These are phyloP conservation scores for Reticulascus tulasneorum DNA, from an alignment of 2,329 filamentous ascomycete genomes.

Conservation along the genomic window DNA sequence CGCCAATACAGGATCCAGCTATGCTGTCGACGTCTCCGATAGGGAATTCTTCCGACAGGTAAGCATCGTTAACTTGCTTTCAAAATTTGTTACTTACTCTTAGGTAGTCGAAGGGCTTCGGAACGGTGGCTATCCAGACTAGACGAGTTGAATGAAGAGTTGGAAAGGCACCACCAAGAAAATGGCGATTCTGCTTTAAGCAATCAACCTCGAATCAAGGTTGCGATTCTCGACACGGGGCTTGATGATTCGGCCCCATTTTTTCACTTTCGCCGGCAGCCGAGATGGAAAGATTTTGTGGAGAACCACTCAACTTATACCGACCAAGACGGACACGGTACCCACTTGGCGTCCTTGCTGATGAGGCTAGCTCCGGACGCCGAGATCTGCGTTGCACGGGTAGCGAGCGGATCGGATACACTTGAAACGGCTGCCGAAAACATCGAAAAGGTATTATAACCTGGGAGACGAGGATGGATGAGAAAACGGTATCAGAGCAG, in stretches of 20 bases:
- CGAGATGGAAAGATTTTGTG: neutral
- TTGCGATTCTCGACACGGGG: neutral
- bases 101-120: too few relatives aligned
- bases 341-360: neutral
- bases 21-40: too few relatives aligned
- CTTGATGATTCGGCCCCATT: neutral
- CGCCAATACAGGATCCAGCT: too few relatives aligned
- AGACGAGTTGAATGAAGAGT: too few relatives aligned
- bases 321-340: neutral
- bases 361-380: neutral
- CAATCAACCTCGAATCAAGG: too few relatives aligned
- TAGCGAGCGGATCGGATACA: neutral
- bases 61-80: too few relatives aligned
- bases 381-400: neutral
- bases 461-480: too few relatives aligned
- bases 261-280: neutral
- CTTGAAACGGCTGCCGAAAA: neutral
- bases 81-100: too few relatives aligned
- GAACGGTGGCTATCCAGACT: too few relatives aligned
- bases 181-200: too few relatives aligned
- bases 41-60: too few relatives aligned
- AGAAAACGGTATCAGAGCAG: neutral
- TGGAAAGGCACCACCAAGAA: too few relatives aligned
- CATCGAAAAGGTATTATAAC: neutral
- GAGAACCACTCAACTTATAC: neutral